A percentile compares a stretch with the other conserved stretches of the same genome.
These are phyloP conservation scores for Leptographium procerum DNA, from an alignment of 2,329 filamentous ascomycete genomes.

Conservation along the genomic window DNA sequence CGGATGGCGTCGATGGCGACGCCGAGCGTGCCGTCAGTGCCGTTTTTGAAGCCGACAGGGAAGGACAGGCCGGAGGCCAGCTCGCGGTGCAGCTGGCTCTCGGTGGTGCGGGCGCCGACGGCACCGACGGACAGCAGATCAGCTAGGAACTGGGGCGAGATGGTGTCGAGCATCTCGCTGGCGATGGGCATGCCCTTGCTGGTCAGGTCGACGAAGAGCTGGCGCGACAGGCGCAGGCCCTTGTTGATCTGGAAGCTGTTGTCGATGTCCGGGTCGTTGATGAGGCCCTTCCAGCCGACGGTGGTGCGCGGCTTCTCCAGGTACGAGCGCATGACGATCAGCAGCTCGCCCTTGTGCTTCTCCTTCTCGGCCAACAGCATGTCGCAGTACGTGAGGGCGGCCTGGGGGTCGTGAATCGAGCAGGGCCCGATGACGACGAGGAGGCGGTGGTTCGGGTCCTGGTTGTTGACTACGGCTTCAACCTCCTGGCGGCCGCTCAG, in stretches of 20 bases:
- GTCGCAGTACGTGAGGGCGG: constrained; percentile 88
- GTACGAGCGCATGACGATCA: constrained; percentile 97
- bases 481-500: constrained; percentile 50
- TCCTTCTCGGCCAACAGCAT: constrained; percentile 69
- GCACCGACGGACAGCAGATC: constrained; percentile 87
- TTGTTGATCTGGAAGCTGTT: constrained; percentile 99
- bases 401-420: constrained; percentile 89
- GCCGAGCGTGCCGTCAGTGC: constrained; percentile 79
- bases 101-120: constrained; percentile 90
- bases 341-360: constrained; percentile 78
- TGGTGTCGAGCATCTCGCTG: constrained; percentile 96
- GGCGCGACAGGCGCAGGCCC: constrained; percentile 72
- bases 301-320: constrained; percentile 97
- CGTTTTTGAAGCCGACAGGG: constrained; percentile 99
- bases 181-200: constrained; percentile 90
- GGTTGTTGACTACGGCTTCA: constrained; percentile 48
- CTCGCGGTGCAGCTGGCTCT: constrained; percentile 91
- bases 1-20: constrained; percentile 95
- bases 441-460: constrained; percentile 44
- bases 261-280: constrained; percentile 97
- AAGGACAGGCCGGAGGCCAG: constrained; percentile 88
- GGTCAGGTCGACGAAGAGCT: constrained; percentile 90
- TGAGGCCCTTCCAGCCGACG: constrained; percentile 96
- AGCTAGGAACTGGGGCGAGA: constrained; percentile 91
- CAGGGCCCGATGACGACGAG: constrained; percentile 84